Conservation (phyloP, 2,329 filamentous ascomycete species). For the Paraphaeosphaeria sporulosa region DNA sequence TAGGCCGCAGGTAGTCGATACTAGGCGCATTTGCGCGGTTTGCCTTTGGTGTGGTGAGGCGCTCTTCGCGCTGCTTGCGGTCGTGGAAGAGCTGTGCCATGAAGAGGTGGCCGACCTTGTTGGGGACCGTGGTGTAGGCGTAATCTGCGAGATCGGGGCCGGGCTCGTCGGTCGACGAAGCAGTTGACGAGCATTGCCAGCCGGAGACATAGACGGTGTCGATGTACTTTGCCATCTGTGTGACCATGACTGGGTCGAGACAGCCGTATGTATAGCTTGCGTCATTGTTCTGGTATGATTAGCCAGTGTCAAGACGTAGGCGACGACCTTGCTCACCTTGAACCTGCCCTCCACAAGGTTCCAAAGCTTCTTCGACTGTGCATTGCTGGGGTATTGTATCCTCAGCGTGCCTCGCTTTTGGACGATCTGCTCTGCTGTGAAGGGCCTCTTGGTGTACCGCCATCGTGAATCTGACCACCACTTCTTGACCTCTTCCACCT, state of each 20-base stretch:
- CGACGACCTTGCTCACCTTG: conserved; percentile 64
- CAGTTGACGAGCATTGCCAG: conserved; percentile 98
- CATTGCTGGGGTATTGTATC: conserved; percentile 90
- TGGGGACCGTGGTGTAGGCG: conserved; percentile 90
- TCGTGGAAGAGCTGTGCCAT: conserved; percentile 99
- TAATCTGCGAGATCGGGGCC: conserved; percentile 98
- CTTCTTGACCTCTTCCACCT: conserved; percentile 86
- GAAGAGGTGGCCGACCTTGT: conserved; percentile 97
- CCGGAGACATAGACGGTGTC: conserved; percentile 99
- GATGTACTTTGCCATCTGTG: conserved; percentile 98
- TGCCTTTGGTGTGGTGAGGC: conserved; percentile 75
- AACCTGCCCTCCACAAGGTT: conserved; percentile 85
- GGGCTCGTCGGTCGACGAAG: conserved; percentile 92
- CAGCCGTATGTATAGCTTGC: conserved; percentile 97
- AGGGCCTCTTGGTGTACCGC: conserved; percentile 90
- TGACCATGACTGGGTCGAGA: conserved; percentile 97
- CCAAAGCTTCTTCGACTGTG: conserved; percentile 94
- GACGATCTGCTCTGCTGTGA: conserved; percentile 96
- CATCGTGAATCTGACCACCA: conserved; percentile 96
- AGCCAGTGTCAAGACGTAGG: neutral
- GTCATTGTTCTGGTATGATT: conserved; percentile 70
- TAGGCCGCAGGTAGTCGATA: conserved; percentile 92
- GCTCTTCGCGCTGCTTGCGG: conserved; percentile 97
- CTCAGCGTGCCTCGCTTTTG: conserved; percentile 91
- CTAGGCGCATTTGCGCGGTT: conserved; percentile 78